Evolutionary conservation across 306 rosid species (phyloP).

Genomic region (Rosa multiflora): DNA sequence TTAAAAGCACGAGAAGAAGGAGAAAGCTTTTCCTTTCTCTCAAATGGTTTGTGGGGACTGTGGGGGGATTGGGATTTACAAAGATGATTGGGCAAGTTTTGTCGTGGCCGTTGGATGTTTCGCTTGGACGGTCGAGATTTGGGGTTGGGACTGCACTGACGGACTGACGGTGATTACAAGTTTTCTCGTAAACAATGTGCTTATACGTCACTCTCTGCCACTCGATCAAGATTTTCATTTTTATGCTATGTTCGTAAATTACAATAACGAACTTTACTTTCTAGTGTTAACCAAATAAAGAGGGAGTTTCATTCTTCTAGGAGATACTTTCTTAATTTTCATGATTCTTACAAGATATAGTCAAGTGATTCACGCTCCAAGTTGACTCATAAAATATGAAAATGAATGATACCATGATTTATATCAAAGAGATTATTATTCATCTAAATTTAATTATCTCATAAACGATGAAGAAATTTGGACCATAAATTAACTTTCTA

Average conservation of each 20-base stretch:
- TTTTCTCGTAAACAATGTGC: not conserved
- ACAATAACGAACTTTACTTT: no score
- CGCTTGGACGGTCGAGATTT: not conserved
- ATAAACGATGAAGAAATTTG: no score
- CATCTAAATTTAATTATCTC: no score
- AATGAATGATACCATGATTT: no score
- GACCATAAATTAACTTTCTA: no score
- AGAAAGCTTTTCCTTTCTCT: not conserved
- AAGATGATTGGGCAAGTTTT: not conserved
- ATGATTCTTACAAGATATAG: no score
- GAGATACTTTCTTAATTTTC: no score
- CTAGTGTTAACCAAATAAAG: no score
- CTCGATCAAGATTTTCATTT: not conserved
- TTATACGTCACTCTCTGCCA: not conserved
- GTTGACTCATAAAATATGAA: no score
- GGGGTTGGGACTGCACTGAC: constrained; percentile 5
- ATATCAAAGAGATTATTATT: no score
- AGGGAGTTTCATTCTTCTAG: no score
- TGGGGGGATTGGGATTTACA: constrained; percentile 24
- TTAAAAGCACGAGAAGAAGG: constrained; percentile 25
- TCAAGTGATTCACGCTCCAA: no score
- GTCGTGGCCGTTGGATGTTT: constrained; percentile 28
- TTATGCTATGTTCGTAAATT: not conserved
- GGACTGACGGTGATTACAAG: constrained; percentile 17
- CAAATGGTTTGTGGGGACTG: not conserved